phyloP scores from a whole-genome alignment of 202 grass and related monocot genomes.

The Setaria viridis region DNA sequence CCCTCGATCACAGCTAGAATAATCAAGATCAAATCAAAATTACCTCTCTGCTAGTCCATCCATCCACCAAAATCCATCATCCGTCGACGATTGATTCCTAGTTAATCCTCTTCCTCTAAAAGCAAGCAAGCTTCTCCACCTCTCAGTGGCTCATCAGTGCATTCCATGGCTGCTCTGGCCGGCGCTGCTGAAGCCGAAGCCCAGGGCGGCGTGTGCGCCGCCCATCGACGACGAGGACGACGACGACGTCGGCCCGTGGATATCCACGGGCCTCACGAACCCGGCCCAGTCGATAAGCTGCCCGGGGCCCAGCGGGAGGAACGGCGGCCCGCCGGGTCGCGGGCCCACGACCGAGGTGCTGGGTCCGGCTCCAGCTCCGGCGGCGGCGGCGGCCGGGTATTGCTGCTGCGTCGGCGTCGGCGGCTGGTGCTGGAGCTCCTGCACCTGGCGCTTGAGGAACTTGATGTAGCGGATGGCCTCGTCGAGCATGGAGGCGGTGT shows the following conservation, averaged over 20 bases:
- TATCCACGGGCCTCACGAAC: slow-evolving; percentile 50
- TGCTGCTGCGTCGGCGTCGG: slow-evolving; percentile 3
- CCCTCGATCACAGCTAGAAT: neutral
- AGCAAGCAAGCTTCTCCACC: neutral
- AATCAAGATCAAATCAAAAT: slow-evolving; percentile 56
- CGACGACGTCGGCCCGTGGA: slow-evolving; percentile 67
- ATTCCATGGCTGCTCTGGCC: slow-evolving; percentile 78
- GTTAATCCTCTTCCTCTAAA: slow-evolving; percentile 46
- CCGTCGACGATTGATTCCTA: neutral
- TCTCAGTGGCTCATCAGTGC: slow-evolving; percentile 40
- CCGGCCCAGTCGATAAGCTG: slow-evolving; percentile 56
- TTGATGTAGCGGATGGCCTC: slow-evolving; percentile 99
- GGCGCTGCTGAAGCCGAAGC: slow-evolving; percentile 65
- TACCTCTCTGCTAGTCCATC: slow-evolving; percentile 51
- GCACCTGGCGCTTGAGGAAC: slow-evolving; percentile 96
- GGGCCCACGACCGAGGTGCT: slow-evolving; percentile 36
- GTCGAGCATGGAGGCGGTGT: slow-evolving; percentile 97
- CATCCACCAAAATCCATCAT: slow-evolving; percentile 11
- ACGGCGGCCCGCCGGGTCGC: slow-evolving; percentile 18
- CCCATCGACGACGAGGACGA: slow-evolving; percentile 80
- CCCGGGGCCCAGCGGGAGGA: slow-evolving; percentile 46
- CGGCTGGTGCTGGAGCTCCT: slow-evolving; percentile 67
- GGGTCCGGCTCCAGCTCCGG: slow-evolving; percentile 32
- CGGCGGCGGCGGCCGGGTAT: neutral
- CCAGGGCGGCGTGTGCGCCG: slow-evolving; percentile 47